Base-by-base conservation (phyloP, 2,329 filamentous ascomycete species). In the Colletotrichum sp. region DNA sequence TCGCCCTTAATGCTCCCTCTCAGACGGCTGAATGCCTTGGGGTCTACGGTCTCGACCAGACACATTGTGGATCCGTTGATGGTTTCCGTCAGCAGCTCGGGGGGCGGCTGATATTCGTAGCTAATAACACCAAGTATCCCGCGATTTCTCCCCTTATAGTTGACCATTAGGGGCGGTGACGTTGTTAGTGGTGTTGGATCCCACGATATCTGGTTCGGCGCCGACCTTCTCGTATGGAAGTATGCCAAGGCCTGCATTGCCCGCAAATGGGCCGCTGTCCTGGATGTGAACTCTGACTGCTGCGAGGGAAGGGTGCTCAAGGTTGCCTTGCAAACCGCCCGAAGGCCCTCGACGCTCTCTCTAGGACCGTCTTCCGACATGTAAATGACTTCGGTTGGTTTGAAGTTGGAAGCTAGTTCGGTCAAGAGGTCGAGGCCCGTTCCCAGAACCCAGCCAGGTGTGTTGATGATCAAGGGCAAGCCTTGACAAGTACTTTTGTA, bases 211-310 rank as follows among this genome's bases (percentile, higher is more conserved):
- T 76, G 74, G 75, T 55, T 65, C 54, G n/a, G 77, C 76, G 27
- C 72, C 72, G 34, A 59, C 68, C 34, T 72, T 70, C 62, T 63
- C 36, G 55, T 76, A 79, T 96, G 94, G 78, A 96, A 95, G 78
- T 96, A 96, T 0, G 93, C 92, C 87, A 95, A 92, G n/a, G 88
- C 90, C 77, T 95, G 93, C 93, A 96, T 95, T 8, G 89, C 88
- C 65, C 93, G 86, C 4, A 94, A 82, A 74, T 96, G 91, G 0
- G 90, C 87, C 0, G 93, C 88, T 12, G 92, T 93, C 47, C 92
- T 86, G 5, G 88, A 84, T 2, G 86, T 86, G 54, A 86, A 86
- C 54, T 91, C 88, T n/a, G 86, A 86, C 11, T 87, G 82, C 77
- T 92, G 89, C 2, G 93, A 92, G 7, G 92, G 89, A 6, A 95